Evolutionary conservation across 2,329 filamentous ascomycete species (phyloP), one percentile per base, ranked within the genome.

Genomic region (Shiraia sp.): DNA sequence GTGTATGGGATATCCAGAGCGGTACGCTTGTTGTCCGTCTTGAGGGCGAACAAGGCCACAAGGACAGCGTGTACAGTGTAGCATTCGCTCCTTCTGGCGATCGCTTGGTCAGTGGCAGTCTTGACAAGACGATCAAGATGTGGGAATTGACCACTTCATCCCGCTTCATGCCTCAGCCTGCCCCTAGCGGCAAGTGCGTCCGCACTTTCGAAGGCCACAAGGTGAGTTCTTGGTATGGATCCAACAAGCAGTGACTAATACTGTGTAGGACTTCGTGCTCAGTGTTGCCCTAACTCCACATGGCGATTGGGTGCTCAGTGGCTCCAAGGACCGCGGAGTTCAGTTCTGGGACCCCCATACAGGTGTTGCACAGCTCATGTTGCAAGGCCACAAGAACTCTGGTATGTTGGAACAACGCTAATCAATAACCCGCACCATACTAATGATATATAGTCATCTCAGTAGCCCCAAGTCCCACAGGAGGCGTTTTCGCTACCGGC

Each of bases 71-170:
- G 15, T 97, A 97, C 71, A 92, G 87, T 10, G 93, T 99, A 15
- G 92, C 93, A 0, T 99, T 99, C 71, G 91, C 91, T 10, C 93
- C 93, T 19, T 92, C 88, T 59, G 92, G 92, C 48, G 88, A 90
- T 60, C 89, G 95, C 55, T 84, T 99, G 28, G 92, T 97, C 64
- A 95, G 88, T 61, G 93, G 93, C 51, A 95, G 88, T 79, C 76
- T 97, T 57, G 93, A 99, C 70, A 95, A 95, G 79, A 97, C 92
- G 0, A 97, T 97, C 78, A 96, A 96, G 78, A 95, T 97, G 87
- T 99, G 93, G 91, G 91, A 96, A 75, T 80, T 99, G 36, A 85
- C 81, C 40, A 81, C 87, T 15, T 82, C 86, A 31, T 81, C 87
- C 57, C 78, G 79, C 55, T 81, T 85, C 59, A 79, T 84, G 45